These are phyloP conservation scores for Globisporangium mamillatum DNA, from an alignment of 352 stramenopile species.

Conservation along the genomic window DNA sequence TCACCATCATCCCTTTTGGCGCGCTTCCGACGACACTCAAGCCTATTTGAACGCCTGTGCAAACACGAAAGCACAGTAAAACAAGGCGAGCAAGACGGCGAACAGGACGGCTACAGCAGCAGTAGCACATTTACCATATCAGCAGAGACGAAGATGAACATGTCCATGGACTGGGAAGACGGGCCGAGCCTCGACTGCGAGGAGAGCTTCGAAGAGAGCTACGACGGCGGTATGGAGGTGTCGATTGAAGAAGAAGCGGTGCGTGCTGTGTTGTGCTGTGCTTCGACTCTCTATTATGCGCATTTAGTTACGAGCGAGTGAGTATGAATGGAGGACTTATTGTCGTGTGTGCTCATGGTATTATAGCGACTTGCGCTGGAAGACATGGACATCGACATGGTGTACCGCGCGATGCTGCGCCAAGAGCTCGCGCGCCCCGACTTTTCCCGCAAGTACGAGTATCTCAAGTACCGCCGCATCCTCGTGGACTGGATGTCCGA, in stretches of 20 bases:
- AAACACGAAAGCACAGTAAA: background rate
- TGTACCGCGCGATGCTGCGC: constrained; percentile 73
- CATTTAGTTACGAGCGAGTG: background rate
- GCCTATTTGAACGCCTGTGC: background rate
- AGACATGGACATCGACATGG: constrained; percentile 68
- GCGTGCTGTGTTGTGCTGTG: background rate
- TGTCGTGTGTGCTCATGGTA: background rate
- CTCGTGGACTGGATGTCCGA: constrained; percentile 86
- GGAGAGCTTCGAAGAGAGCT: constrained; percentile 71
- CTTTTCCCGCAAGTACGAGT: constrained; percentile 74
- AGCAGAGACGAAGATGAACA: constrained; percentile 3
- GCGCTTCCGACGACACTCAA: constrained; percentile 8
- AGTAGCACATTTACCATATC: background rate
- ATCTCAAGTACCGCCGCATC: constrained; percentile 80
- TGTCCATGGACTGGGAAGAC: constrained; percentile 61
- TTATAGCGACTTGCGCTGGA: constrained; percentile 63
- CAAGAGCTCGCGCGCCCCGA: constrained; percentile 69
- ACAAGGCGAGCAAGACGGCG: background rate
- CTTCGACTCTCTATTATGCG: background rate
- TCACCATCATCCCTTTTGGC: constrained; percentile 4
- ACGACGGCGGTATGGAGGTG: constrained; percentile 39
- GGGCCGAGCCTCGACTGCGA: constrained; percentile 66
- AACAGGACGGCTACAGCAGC: background rate
- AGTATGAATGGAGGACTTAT: background rate
- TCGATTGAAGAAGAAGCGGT: constrained; percentile 46